Percentiles rank a stretch among this genome's conserved stretches.
phyloP scores from a whole-genome alignment of 495 filamentous ascomycete genomes.

The Penicillium samsonianum region DNA sequence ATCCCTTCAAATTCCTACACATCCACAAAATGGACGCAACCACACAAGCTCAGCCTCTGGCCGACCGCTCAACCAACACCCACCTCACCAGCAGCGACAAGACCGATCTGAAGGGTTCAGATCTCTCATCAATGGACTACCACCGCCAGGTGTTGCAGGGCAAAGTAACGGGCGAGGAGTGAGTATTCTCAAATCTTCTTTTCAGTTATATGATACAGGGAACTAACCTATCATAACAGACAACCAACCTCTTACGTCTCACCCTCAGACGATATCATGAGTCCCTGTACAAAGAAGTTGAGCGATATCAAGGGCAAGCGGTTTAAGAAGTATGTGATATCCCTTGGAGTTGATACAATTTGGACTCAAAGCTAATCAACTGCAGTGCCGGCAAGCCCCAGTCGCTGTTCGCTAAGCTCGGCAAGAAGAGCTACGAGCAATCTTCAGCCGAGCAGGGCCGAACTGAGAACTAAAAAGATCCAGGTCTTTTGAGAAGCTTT shows the following conservation, averaged over 20 bases:
- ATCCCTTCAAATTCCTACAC: slow-evolving; percentile 8
- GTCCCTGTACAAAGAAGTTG: slow-evolving; percentile 89
- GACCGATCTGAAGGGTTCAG: slow-evolving; percentile 37
- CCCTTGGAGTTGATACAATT: too few species aligned
- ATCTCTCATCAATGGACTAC: slow-evolving; percentile 64
- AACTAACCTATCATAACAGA: slow-evolving; percentile 25
- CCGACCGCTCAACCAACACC: slow-evolving; percentile 48
- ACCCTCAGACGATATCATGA: slow-evolving; percentile 92
- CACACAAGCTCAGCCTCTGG: slow-evolving; percentile 40
- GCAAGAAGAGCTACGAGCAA: slow-evolving; percentile 54
- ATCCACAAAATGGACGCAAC: slow-evolving; percentile 37
- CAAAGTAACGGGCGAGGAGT: slow-evolving; percentile 71
- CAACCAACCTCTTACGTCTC: slow-evolving; percentile 72
- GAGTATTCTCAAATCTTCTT: slow-evolving; percentile 27
- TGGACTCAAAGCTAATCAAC: slow-evolving; percentile 7
- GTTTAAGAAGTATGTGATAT: slow-evolving; percentile 54
- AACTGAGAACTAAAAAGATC: slow-evolving; percentile 17
- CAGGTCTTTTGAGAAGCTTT: background rate
- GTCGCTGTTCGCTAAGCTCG: slow-evolving; percentile 51
- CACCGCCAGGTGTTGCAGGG: slow-evolving; percentile 76
- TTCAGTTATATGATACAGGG: background rate
- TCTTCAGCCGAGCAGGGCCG: slow-evolving; percentile 30
- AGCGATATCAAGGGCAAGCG: slow-evolving; percentile 81
- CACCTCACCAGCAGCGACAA: slow-evolving; percentile 39
- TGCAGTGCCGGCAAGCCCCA: slow-evolving; percentile 49